Base-by-base conservation (phyloP, 805 yeast species). In the Starmerella tilneyi region DNA sequence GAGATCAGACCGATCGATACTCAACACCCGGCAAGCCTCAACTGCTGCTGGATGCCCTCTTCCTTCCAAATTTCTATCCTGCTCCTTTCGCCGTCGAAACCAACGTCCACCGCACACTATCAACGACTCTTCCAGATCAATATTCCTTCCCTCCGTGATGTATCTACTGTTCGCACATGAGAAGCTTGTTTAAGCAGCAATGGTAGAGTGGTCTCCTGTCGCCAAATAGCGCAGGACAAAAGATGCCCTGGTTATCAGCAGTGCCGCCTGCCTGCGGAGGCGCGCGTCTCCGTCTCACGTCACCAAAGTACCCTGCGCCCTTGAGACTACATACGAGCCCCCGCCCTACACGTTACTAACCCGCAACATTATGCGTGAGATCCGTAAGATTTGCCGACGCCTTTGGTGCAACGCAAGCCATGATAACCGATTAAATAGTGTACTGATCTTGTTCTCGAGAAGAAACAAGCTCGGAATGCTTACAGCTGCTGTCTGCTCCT, bases 231-330 rank as follows among this genome's bases (percentile, higher is more conserved):
- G n/a, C 19, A 20, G 29, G 21, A 9, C 27, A n/a, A n/a, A 26
- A 21, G 22, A 11, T 20, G 12, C 38, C 27, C 27, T 16, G 12
- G 22, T 16, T 17, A 22, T 34, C 38, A n/a, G 38, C 38, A 22
- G 27, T 34, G 38, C 38, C 38, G 38, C 36, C 36, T 23, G 27
- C 38, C 38, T 34, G 38, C 27, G 17, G 19, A 13, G 38, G 38
- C 12, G 38, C 38, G 38, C 38, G 38, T 34, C 19, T 23, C 40
- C 17, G 24, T 23, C 40, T 36, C 40, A 36, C 40, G 40, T 36
- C 24, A 36, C 40, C 40, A 23, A 20, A 6, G 7, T 34, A 36
- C 40, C 40, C 40, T 36, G 40, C 40, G 40, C 22, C 40, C 40
- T 24, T n/a, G 20, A 16, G 11, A 30, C 13, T 22, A 22, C 26